Conservation (phyloP, 1,284 basidiomycete species). For the Macrocystidia cucumis region DNA sequence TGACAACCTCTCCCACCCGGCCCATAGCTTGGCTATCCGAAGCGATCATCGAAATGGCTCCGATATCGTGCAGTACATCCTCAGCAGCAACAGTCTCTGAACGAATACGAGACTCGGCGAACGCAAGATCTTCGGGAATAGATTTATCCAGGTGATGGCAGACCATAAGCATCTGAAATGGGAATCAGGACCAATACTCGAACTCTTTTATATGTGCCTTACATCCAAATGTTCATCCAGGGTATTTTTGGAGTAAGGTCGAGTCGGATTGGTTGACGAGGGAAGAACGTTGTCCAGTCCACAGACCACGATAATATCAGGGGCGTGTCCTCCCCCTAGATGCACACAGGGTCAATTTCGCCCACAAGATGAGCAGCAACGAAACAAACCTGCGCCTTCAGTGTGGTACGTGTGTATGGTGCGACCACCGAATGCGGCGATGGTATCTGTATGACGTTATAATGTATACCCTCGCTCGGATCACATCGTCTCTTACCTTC, state of each 20-base stretch:
- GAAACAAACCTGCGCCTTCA: conserved; percentile 80
- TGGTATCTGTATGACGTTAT: conserved; percentile 53
- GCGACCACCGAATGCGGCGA: conserved; percentile 83
- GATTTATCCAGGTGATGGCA: conserved; percentile 87
- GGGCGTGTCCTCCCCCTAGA: conserved; percentile 91
- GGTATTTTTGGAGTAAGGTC: conserved; percentile 90
- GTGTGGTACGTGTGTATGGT: conserved; percentile 99
- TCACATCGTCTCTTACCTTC: conserved; percentile 71
- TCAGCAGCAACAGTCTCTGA: conserved; percentile 97
- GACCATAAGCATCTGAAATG: conserved; percentile 88
- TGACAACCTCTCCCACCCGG: conserved; percentile 90
- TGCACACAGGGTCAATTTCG: background rate
- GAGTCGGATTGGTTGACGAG: conserved; percentile 94
- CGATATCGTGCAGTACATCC: conserved; percentile 91
- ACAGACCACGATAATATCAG: conserved; percentile 96
- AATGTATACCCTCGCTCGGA: too few relatives aligned
- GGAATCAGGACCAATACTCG: background rate
- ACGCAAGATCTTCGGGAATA: conserved; percentile 92
- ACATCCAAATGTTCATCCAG: conserved; percentile 97
- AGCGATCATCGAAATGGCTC: conserved; percentile 95
- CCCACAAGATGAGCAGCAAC: background rate
- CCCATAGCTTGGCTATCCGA: conserved; percentile 99
- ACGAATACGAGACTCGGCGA: conserved; percentile 96
- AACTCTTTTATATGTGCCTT: conserved; percentile 17
- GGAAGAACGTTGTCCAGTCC: conserved; percentile 90